Evolutionary conservation across 2,329 filamentous ascomycete genomes (phyloP).

Genomic region (Colletotrichum phormii): DNA sequence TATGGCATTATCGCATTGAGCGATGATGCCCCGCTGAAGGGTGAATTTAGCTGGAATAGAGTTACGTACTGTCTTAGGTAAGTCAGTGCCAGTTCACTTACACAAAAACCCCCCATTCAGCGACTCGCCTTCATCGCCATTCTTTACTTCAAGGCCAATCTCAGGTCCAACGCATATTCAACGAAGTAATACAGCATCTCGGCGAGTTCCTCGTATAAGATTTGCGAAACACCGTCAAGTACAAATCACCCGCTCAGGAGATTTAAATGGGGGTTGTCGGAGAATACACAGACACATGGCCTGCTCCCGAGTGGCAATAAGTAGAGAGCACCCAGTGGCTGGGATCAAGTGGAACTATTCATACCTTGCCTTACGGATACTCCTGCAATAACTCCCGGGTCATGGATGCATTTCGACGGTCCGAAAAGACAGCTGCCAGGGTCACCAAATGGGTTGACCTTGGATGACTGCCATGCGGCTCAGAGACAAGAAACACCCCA

Average conservation of each 20-base stretch:
- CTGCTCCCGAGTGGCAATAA: not conserved
- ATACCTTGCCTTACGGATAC: too few relatives aligned
- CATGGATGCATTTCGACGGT: not conserved
- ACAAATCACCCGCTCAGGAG: not conserved
- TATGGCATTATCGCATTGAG: not conserved
- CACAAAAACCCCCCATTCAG: not conserved
- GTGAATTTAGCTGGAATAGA: slow-evolving; percentile 4
- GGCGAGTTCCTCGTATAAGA: not conserved
- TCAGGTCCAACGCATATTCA: not conserved
- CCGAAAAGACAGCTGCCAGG: not conserved
- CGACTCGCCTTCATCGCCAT: not conserved
- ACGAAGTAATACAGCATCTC: not conserved
- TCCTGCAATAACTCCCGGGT: not conserved
- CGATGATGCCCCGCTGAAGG: slow-evolving; percentile 8
- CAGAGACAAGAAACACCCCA: not conserved
- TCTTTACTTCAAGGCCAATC: not conserved
- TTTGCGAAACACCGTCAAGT: not conserved
- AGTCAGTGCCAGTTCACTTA: not conserved
- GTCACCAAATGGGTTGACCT: slow-evolving; percentile 2
- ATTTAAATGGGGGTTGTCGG: not conserved
- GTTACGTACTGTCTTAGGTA: slow-evolving; percentile 22
- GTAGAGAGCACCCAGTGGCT: not conserved
- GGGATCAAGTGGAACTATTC: not conserved
- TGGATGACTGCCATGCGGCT: not conserved
- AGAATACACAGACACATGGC: not conserved